A percentile compares a stretch with the other conserved stretches of the same genome.
Evolutionary conservation across 2,329 filamentous ascomycete species (phyloP).

Genomic region (Claviceps monticola): DNA sequence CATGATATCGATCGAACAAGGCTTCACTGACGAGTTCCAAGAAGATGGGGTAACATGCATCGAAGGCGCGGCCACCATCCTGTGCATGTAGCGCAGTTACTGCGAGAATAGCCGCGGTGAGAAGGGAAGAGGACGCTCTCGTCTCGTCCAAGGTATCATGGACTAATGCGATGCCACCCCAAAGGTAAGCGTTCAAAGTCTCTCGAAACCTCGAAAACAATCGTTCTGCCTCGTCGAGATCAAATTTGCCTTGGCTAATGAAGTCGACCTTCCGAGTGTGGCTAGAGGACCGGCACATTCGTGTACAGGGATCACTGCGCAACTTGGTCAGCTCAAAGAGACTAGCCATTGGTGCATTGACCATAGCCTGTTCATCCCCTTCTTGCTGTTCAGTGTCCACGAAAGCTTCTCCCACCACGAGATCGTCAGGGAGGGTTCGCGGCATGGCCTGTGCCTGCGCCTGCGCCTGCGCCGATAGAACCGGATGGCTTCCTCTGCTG

Average conservation of each 20-base stretch:
- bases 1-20: conserved; percentile 39
- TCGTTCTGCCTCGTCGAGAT: conserved; percentile 14
- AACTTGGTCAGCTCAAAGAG: conserved; percentile 19
- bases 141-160: conserved; percentile 15
- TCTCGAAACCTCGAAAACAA: conserved; percentile 15
- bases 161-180: conserved; percentile 18
- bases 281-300: conserved; percentile 6
- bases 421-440: neutral
- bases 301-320: conserved; percentile 16
- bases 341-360: conserved; percentile 19
- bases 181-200: conserved; percentile 19
- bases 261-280: conserved; percentile 14
- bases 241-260: conserved; percentile 15
- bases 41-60: conserved; percentile 43
- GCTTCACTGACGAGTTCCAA: conserved; percentile 41
- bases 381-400: conserved; percentile 12
- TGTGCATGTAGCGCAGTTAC: conserved; percentile 18
- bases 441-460: neutral
- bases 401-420: conserved; percentile 15
- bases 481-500: neutral
- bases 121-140: conserved; percentile 16
- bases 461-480: neutral
- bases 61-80: conserved; percentile 31
- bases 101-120: conserved; percentile 19
- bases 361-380: conserved; percentile 14